These are phyloP conservation scores for Lipomyces mesembrius DNA, from an alignment of 805 yeast genomes.

Conservation along the genomic window DNA sequence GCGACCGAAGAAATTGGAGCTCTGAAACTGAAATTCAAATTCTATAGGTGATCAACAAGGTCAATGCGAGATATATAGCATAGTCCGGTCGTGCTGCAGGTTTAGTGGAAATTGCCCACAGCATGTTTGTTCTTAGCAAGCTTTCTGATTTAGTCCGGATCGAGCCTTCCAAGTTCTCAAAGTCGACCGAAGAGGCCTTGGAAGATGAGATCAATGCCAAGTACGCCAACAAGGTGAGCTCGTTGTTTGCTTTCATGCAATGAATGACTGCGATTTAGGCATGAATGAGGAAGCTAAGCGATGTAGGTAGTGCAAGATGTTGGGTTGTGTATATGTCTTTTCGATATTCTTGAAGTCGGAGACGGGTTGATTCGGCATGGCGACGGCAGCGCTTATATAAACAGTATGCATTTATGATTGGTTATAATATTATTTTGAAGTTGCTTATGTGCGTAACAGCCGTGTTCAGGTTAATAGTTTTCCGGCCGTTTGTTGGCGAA, in stretches of 20 bases:
- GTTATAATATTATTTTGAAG: neutral
- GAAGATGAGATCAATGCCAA: slow-evolving; percentile 80
- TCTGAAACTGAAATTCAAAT: too few species aligned
- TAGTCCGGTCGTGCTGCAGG: neutral
- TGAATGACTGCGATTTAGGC: neutral
- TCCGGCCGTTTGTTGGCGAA: slow-evolving; percentile 95
- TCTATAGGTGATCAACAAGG: neutral
- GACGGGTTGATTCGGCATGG: slow-evolving; percentile 94
- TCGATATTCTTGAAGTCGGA: slow-evolving; percentile 79
- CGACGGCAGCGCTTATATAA: slow-evolving; percentile 69
- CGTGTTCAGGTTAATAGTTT: slow-evolving; percentile 73
- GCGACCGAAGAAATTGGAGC: neutral
- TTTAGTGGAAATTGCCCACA: neutral
- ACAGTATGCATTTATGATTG: slow-evolving; percentile 16
- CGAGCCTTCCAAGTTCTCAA: slow-evolving; percentile 81
- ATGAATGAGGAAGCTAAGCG: neutral
- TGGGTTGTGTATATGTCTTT: slow-evolving; percentile 82
- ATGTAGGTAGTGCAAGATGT: slow-evolving; percentile 67
- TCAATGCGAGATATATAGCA: slow-evolving; percentile 2
- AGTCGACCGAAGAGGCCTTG: slow-evolving; percentile 72
- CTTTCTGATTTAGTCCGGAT: slow-evolving; percentile 84
- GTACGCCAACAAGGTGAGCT: slow-evolving; percentile 68
- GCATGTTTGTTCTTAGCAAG: slow-evolving; percentile 85
- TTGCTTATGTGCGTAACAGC: slow-evolving; percentile 44
- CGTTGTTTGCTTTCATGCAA: neutral